These are phyloP conservation scores for Protea cynaroides DNA, from an alignment of 164 flowering plant genomes.

Conservation along the genomic window DNA sequence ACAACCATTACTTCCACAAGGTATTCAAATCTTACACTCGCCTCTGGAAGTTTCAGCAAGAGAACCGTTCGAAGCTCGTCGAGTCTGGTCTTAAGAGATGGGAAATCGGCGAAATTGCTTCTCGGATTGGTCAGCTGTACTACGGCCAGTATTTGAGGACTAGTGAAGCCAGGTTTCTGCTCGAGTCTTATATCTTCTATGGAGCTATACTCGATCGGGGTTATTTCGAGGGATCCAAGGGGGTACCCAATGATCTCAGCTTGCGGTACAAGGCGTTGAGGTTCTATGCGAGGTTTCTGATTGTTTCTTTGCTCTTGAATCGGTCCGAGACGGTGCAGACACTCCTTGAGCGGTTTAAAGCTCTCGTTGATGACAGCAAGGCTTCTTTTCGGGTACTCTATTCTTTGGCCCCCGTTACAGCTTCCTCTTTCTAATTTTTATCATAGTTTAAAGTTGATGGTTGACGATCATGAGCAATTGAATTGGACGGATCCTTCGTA, in stretches of 20 bases:
- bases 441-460: neutral
- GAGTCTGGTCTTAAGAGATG: slow-evolving; percentile 76
- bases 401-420: neutral
- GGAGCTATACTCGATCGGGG: slow-evolving; percentile 76
- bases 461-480: neutral
- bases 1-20: slow-evolving; percentile 50
- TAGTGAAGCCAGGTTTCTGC: slow-evolving; percentile 71
- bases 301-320: slow-evolving; percentile 67
- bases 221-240: slow-evolving; percentile 55
- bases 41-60: slow-evolving; percentile 92
- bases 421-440: neutral
- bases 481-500: neutral
- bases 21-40: slow-evolving; percentile 85
- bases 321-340: slow-evolving; percentile 51
- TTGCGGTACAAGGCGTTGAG: slow-evolving; percentile 81
- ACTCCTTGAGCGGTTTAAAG: slow-evolving; percentile 53
- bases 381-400: slow-evolving; percentile 52
- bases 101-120: slow-evolving; percentile 98
- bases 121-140: slow-evolving; percentile 94
- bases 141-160: slow-evolving; percentile 83
- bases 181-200: slow-evolving; percentile 80
- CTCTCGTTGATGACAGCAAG: slow-evolving; percentile 61
- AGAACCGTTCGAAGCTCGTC: slow-evolving; percentile 56
- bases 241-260: slow-evolving; percentile 39
- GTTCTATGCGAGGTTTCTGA: slow-evolving; percentile 84